Conservation (phyloP, 73 alveolate species). For the Symbiodinium pilosum region DNA sequence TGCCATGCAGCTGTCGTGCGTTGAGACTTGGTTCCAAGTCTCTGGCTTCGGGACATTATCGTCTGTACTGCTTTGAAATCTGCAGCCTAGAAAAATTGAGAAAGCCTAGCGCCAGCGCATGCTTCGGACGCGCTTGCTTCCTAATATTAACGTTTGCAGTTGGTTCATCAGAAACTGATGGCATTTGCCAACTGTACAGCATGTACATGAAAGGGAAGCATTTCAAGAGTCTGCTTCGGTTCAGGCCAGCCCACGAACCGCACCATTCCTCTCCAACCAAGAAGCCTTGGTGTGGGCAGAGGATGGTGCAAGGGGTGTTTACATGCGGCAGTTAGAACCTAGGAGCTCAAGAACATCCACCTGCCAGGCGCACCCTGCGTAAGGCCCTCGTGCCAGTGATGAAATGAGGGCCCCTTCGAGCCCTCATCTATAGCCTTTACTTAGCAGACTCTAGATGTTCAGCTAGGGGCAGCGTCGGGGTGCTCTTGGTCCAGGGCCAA, state of each 20-base stretch:
- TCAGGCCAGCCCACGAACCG: slow-evolving; percentile 34
- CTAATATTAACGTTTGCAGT: too few species aligned
- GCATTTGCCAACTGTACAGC: too few species aligned
- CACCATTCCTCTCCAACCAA: slow-evolving; percentile 78
- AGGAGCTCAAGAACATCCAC: too few species aligned
- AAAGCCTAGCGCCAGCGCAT: background rate
- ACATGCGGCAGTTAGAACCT: too few species aligned
- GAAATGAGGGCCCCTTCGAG: background rate
- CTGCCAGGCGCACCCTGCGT: background rate
- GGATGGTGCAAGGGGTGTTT: too few species aligned
- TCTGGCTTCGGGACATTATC: background rate
- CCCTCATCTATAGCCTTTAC: background rate
- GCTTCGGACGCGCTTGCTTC: background rate
- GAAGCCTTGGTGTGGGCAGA: slow-evolving; percentile 4
- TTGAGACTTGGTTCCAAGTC: background rate
- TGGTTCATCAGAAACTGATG: too few species aligned
- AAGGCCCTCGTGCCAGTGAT: background rate
- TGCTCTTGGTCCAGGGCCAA: slow-evolving; percentile 48
- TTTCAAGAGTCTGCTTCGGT: too few species aligned
- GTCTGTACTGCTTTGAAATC: background rate
- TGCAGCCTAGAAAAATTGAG: background rate
- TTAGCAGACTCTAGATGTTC: background rate
- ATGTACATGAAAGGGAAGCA: too few species aligned
- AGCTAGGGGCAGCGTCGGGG: slow-evolving; percentile 20
- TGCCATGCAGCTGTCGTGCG: background rate